Conservation (phyloP, 352 stramenopile genomes). For the Globisporangium irregulare region DNA sequence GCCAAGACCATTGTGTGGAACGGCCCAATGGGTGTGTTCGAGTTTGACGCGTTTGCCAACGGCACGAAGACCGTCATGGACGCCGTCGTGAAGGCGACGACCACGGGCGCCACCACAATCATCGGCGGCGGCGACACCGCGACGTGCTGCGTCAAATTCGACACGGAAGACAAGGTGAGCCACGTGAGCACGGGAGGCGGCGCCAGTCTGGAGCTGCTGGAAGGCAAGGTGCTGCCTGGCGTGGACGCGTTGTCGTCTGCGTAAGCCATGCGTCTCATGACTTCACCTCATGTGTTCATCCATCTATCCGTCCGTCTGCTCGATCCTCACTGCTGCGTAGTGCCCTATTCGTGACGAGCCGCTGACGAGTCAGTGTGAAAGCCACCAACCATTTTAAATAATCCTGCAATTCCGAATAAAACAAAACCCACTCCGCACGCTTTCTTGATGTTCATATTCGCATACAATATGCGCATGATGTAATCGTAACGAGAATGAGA, state of each 20-base stretch:
- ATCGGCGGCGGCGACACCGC: constrained; percentile 98
- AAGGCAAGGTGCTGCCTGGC: constrained; percentile 98
- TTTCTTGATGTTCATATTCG: not conserved
- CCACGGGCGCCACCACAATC: constrained; percentile 94
- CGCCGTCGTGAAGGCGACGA: constrained; percentile 94
- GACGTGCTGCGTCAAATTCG: constrained; percentile 86
- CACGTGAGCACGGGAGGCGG: constrained; percentile 93
- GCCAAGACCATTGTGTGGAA: constrained; percentile 99
- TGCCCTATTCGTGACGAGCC: not conserved
- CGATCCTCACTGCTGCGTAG: not conserved
- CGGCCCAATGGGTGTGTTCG: constrained; percentile 99
- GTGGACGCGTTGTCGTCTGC: constrained; percentile 92
- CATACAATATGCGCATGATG: not conserved
- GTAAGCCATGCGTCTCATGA: constrained; percentile 25
- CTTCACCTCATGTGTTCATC: not conserved
- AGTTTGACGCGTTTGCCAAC: constrained; percentile 96
- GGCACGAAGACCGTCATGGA: constrained; percentile 96
- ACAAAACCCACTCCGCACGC: not conserved
- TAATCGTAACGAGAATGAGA: not conserved
- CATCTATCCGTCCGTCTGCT: not conserved
- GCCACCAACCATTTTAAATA: constrained; percentile 5
- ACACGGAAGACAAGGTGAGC: constrained; percentile 89
- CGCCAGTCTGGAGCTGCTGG: constrained; percentile 95
- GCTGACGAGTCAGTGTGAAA: not conserved
- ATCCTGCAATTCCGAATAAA: not conserved